These are phyloP conservation scores for Ceratocystis papillata DNA, from an alignment of 2,329 filamentous ascomycete species.

Conservation along the genomic window DNA sequence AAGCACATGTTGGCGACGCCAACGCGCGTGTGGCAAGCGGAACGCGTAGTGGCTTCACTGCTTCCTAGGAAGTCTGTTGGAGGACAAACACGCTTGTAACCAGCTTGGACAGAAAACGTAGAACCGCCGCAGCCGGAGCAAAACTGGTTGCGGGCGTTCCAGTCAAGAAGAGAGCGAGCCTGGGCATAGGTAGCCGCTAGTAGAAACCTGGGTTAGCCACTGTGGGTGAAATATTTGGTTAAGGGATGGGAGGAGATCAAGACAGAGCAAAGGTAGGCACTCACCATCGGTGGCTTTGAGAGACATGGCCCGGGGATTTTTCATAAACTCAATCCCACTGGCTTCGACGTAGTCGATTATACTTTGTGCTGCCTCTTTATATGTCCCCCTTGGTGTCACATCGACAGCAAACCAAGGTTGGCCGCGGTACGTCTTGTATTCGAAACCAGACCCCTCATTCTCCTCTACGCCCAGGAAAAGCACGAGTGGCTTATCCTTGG, in stretches of 20 bases:
- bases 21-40: conserved; percentile 67
- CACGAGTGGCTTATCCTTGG: conserved; percentile 54
- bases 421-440: conserved; percentile 62
- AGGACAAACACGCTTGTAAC: conserved; percentile 71
- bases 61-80: conserved; percentile 50
- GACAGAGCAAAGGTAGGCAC: background rate
- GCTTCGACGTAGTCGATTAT: conserved; percentile 29
- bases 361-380: conserved; percentile 50
- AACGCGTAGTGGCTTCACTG: conserved; percentile 42
- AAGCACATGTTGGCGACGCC: conserved; percentile 86
- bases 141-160: conserved; percentile 87
- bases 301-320: conserved; percentile 40
- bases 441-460: conserved; percentile 38
- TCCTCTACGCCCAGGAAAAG: conserved; percentile 82
- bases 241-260: background rate
- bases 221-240: background rate
- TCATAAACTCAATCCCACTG: conserved; percentile 21
- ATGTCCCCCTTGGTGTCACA: conserved; percentile 59
- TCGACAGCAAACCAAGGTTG: conserved; percentile 84
- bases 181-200: conserved; percentile 83
- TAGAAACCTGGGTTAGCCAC: background rate
- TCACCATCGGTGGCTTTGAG: conserved; percentile 32
- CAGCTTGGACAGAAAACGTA: conserved; percentile 67
- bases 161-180: conserved; percentile 78
- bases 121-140: conserved; percentile 79